Base-by-base conservation (phyloP, 345 rosid genomes). In the Hibiscus trionum region DNA sequence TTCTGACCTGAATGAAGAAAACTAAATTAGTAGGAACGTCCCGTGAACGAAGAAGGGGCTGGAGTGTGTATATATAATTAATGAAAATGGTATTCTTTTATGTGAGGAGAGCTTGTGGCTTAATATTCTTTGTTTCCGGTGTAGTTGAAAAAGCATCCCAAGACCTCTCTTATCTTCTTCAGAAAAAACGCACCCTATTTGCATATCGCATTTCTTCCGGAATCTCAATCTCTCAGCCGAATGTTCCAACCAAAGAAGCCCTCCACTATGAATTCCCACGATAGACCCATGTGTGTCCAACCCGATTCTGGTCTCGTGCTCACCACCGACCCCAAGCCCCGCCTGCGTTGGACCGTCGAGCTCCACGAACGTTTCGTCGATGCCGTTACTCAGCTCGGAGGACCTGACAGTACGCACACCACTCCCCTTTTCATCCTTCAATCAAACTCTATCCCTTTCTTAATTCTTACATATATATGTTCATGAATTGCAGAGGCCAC, bases 311-410 rank as follows among this genome's bases (percentile, higher is more conserved):
- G 99, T 63, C 96, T 96, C 17, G 99, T 96, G 76, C 91, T 96
- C 81, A 96, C 99, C 80, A 96, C 99, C 14, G 99, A 96, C 84
- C 99, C 99, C 68, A 96, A 96, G 84, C 99, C 99, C 11, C 94
- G 99, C 59, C 94, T 96, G 70, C 96, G 99, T 46, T 96, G 99
- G 99, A 96, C 99, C 6, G 98, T 87, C 14, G 99, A 96, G 84
- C 99, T 93, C 66, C 99, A 96, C 73, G 99, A 96, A 72, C 98
- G 99, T 73, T 96, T 93, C 52, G 99, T 96, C 14, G 99, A 96
- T 72, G 99, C 99, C 2, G 99, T 96, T 33, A 80, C 95, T 79
- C 99, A 96, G 83, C 94, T 96, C 52, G 98, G 99, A 61, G 99
- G 99, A 63, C 98, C 98, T 1, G 99, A 96, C 71, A 96, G 99